Conservation (phyloP, 73 alveolate genomes). For the Blepharisma stoltei region DNA sequence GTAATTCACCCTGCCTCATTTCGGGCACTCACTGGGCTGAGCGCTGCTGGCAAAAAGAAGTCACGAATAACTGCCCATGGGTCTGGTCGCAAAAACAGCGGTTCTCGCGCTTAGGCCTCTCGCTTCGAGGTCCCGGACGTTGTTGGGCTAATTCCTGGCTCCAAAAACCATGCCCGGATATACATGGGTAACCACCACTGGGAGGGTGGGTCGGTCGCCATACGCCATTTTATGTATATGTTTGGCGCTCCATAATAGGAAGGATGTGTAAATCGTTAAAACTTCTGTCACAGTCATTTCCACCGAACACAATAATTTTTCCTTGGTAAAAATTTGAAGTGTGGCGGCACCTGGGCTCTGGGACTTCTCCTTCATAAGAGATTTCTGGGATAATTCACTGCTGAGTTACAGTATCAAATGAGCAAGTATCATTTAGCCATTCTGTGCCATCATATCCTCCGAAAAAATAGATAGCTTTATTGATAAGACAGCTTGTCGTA, state of each 20-base stretch:
- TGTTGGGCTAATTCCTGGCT: too few species aligned
- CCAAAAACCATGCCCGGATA: too few species aligned
- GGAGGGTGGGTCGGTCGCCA: too few species aligned
- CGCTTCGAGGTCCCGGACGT: too few species aligned
- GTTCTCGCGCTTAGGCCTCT: too few species aligned
- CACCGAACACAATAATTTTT: conserved; percentile 68
- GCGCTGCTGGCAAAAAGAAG: too few species aligned
- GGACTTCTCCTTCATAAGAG: conserved; percentile 47
- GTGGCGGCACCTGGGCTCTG: conserved; percentile 77
- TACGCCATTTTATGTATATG: too few species aligned
- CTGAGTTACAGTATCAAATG: conserved; percentile 39
- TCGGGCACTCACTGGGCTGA: too few species aligned
- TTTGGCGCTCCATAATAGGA: conserved; percentile 21
- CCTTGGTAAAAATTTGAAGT: conserved; percentile 63
- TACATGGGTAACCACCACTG: too few species aligned
- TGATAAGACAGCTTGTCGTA: conserved; percentile 71
- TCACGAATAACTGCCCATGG: too few species aligned
- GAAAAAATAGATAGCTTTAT: conserved; percentile 61
- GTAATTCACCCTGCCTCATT: too few species aligned
- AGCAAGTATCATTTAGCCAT: conserved; percentile 77
- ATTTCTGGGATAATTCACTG: conserved; percentile 42
- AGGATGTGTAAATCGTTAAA: conserved; percentile 61
- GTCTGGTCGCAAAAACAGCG: too few species aligned
- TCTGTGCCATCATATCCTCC: conserved; percentile 82
- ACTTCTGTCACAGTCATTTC: conserved; percentile 76